phyloP scores from a whole-genome alignment of 1,284 basidiomycete genomes.

The Tylopilus sp. region DNA sequence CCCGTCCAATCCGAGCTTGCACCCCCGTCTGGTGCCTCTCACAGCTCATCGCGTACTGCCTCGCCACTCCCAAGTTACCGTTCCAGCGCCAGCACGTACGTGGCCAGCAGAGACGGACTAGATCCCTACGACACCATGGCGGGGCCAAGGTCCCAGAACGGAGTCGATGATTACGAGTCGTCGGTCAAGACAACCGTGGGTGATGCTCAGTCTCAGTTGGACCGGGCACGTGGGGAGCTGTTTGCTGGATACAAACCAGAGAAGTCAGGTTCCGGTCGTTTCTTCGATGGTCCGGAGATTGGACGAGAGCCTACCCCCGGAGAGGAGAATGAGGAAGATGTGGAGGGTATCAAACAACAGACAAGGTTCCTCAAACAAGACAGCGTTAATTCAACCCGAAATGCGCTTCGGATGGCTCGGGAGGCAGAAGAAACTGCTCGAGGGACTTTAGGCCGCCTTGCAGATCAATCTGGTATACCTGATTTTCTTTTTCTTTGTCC shows the following conservation, averaged over 20 bases:
- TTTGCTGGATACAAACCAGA: slow-evolving; percentile 71
- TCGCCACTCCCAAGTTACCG: slow-evolving; percentile 48
- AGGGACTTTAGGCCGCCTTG: slow-evolving; percentile 82
- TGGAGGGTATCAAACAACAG: slow-evolving; percentile 95
- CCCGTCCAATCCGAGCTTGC: slow-evolving; percentile 47
- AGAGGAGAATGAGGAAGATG: slow-evolving; percentile 92
- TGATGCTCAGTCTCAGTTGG: slow-evolving; percentile 51
- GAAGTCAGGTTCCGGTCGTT: slow-evolving; percentile 58
- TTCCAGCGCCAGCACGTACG: slow-evolving; percentile 61
- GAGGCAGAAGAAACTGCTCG: slow-evolving; percentile 96
- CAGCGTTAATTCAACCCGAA: slow-evolving; percentile 85
- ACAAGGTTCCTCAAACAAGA: slow-evolving; percentile 93
- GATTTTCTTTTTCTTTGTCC: neutral
- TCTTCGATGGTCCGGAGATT: slow-evolving; percentile 59
- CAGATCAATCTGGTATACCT: slow-evolving; percentile 91
- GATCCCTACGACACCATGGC: slow-evolving; percentile 46
- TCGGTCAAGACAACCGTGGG: slow-evolving; percentile 47
- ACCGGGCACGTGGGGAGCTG: slow-evolving; percentile 71
- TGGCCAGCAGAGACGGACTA: slow-evolving; percentile 60
- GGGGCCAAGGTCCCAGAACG: slow-evolving; percentile 28
- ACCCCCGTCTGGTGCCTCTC: slow-evolving; percentile 34
- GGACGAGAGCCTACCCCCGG: slow-evolving; percentile 52
- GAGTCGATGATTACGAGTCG: slow-evolving; percentile 21
- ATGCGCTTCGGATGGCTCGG: slow-evolving; percentile 88
- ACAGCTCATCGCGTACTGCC: slow-evolving; percentile 34